phyloP scores from a whole-genome alignment of 225 moss, liverwort and hornwort genomes.

The Rhytidiadelphus loreus region DNA sequence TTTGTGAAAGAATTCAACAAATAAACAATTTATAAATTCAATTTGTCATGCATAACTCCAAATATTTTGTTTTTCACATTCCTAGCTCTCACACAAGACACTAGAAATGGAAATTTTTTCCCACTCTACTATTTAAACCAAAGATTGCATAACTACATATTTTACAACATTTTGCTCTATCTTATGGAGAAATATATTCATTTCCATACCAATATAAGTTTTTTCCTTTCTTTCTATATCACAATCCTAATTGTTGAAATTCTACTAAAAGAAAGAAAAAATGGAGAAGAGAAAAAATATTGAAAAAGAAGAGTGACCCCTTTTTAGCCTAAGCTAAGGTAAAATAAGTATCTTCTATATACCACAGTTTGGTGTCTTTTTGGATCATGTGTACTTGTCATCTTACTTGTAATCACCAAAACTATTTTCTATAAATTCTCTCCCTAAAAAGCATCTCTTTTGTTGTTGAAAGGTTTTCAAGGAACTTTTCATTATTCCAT shows the following conservation, averaged over 20 bases:
- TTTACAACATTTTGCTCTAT: not conserved
- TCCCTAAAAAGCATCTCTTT: not conserved
- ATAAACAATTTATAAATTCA: not conserved
- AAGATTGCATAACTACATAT: not conserved
- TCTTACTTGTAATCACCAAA: not conserved
- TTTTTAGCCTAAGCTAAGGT: not conserved
- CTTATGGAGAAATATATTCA: no score
- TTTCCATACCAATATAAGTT: fast-evolving
- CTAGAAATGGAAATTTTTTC: not conserved
- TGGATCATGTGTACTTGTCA: fast-evolving
- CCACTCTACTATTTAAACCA: not conserved
- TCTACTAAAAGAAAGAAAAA: not conserved
- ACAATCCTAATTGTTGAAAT: not conserved
- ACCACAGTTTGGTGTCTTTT: not conserved
- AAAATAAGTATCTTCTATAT: not conserved
- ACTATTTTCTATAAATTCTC: not conserved
- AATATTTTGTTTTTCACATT: not conserved
- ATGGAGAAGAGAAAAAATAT: no score
- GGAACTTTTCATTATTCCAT: not conserved
- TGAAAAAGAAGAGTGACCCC: not conserved
- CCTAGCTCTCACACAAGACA: not conserved
- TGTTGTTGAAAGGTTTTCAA: not conserved
- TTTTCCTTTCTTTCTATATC: not conserved
- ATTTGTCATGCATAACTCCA: not conserved
- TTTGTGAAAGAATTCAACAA: not conserved